These are phyloP conservation scores for Collybia sordida DNA, from an alignment of 768 basidiomycete species.

Conservation along the genomic window DNA sequence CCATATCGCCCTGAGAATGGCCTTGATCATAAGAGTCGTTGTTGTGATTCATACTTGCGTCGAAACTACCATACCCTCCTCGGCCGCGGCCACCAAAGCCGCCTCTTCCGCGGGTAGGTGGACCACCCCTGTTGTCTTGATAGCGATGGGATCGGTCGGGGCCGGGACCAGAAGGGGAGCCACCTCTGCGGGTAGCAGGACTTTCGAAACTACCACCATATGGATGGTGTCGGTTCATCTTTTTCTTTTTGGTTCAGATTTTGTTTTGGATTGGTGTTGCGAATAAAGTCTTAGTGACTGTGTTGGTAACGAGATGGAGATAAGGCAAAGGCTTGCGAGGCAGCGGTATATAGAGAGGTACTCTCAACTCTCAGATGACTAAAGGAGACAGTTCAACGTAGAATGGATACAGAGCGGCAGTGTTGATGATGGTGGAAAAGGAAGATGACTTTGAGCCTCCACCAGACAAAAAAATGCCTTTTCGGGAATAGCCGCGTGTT, in stretches of 20 bases:
- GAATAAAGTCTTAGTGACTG: constrained; percentile 31
- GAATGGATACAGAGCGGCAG: constrained; percentile 15
- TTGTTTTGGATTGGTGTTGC: constrained; percentile 6
- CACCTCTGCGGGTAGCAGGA: constrained; percentile 56
- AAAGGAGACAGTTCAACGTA: constrained; percentile 9
- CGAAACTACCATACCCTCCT: constrained; percentile 53
- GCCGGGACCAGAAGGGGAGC: constrained; percentile 63
- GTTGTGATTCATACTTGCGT: constrained; percentile 49
- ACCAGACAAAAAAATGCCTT: constrained; percentile 13
- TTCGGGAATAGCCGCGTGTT: constrained; percentile 33
- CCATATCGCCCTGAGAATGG: constrained; percentile 58
- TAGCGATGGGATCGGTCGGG: constrained; percentile 71
- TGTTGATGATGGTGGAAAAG: constrained; percentile 37
- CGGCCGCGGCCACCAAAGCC: constrained; percentile 45
- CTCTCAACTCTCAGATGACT: constrained; percentile 30
- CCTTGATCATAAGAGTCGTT: constrained; percentile 63
- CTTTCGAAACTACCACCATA: constrained; percentile 70
- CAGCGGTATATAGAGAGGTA: constrained; percentile 19
- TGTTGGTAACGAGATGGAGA: constrained; percentile 4
- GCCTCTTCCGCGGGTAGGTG: constrained; percentile 45
- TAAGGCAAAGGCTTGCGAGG: constrained; percentile 9
- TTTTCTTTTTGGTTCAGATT: constrained; percentile 24
- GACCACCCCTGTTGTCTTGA: constrained; percentile 53
- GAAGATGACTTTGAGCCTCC: constrained; percentile 11
- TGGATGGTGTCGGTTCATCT: constrained; percentile 90